Conservation (phyloP, 345 rosid genomes). For the Conringia planisiliqua region DNA sequence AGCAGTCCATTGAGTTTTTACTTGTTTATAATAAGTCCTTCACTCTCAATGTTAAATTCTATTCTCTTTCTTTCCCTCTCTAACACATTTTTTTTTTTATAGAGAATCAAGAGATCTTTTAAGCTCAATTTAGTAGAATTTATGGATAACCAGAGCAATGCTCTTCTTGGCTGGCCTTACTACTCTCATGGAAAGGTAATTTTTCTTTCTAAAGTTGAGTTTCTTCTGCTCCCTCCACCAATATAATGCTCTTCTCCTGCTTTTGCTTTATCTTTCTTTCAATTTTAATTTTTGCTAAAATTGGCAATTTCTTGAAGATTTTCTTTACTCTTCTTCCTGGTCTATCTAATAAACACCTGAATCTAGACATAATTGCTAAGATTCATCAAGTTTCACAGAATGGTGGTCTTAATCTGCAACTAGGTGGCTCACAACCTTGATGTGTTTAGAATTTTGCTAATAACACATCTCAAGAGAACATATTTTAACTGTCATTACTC, state of each 20-base stretch:
- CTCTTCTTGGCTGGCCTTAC: slow-evolving; percentile 59
- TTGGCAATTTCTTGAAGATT: not conserved
- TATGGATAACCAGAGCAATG: slow-evolving; percentile 66
- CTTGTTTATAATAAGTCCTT: slow-evolving; percentile 23
- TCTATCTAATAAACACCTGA: not conserved
- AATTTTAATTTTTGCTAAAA: slow-evolving; percentile 10
- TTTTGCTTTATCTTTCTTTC: slow-evolving; percentile 14
- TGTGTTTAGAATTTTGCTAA: slow-evolving; percentile 15
- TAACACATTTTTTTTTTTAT: not conserved
- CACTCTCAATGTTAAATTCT: slow-evolving; percentile 9
- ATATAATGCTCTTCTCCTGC: not conserved
- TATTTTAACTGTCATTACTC: not conserved
- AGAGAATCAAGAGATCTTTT: not conserved
- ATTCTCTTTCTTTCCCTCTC: not conserved
- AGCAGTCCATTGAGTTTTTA: slow-evolving; percentile 3
- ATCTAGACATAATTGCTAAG: not conserved
- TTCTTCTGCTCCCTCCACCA: slow-evolving; percentile 11
- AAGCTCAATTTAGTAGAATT: not conserved
- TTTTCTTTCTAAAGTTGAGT: not conserved
- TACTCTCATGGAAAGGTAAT: slow-evolving; percentile 77
- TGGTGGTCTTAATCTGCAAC: not conserved
- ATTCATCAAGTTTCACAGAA: not conserved
- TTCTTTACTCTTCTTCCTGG: not conserved
- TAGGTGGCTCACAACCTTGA: slow-evolving; percentile 8
- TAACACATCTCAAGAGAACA: not conserved